Percentiles rank a stretch among this genome's conserved stretches.
Evolutionary conservation across 2,329 filamentous ascomycete genomes (phyloP).

Genomic region (Rutstroemia sp.): DNA sequence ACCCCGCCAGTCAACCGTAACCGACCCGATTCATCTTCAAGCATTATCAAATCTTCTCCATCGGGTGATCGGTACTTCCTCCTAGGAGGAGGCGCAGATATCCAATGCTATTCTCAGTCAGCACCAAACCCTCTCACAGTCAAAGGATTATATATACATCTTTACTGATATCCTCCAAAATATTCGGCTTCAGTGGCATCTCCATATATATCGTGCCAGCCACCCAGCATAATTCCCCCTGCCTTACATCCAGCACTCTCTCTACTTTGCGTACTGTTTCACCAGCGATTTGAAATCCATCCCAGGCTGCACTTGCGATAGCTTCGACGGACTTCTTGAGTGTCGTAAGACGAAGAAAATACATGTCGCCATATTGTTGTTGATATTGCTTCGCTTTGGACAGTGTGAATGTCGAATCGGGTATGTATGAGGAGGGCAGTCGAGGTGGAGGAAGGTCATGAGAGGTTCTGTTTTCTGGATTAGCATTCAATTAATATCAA

Average conservation of each 20-base stretch:
- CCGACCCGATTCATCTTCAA: slow-evolving; percentile 93
- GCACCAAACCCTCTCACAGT: too few relatives aligned
- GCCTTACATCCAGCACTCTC: slow-evolving; percentile 86
- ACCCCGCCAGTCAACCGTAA: slow-evolving; percentile 68
- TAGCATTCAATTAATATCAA: background rate
- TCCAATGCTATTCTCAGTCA: slow-evolving; percentile 60
- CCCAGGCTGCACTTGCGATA: slow-evolving; percentile 69
- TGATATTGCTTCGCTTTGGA: slow-evolving; percentile 69
- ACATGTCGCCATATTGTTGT: slow-evolving; percentile 97
- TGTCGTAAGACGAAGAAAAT: slow-evolving; percentile 83
- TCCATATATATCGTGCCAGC: slow-evolving; percentile 95
- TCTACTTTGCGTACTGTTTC: slow-evolving; percentile 72
- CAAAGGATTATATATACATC: slow-evolving; percentile 53
- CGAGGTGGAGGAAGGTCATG: slow-evolving; percentile 3
- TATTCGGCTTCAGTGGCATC: slow-evolving; percentile 91
- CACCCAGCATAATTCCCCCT: slow-evolving; percentile 94
- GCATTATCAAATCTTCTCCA: slow-evolving; percentile 62
- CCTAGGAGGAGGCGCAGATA: slow-evolving; percentile 69
- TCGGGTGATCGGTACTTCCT: slow-evolving; percentile 65
- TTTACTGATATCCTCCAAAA: slow-evolving; percentile 89
- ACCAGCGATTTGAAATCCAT: slow-evolving; percentile 67
- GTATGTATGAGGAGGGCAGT: slow-evolving; percentile 55
- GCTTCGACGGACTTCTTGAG: slow-evolving; percentile 78
- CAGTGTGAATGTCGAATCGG: slow-evolving; percentile 68
- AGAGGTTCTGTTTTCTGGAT: background rate